phyloP scores from a whole-genome alignment of 306 rosid species.

The Fragaria vesca region DNA sequence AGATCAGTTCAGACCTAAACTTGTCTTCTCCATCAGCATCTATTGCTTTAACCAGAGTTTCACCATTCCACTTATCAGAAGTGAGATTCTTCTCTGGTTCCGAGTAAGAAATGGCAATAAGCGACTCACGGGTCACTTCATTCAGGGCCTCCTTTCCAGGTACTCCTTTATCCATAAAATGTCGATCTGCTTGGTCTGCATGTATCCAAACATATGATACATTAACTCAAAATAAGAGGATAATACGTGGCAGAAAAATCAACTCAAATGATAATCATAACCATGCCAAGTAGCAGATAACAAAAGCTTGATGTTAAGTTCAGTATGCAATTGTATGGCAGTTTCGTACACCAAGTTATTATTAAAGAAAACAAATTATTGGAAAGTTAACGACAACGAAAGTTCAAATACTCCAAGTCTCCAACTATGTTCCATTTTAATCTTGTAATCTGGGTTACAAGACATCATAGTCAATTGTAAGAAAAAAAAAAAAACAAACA shows the following conservation, averaged over 20 bases:
- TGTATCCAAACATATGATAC: not conserved
- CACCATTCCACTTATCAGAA: constrained; percentile 30
- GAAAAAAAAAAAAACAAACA: not conserved
- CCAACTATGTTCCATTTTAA: not conserved
- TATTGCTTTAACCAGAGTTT: constrained; percentile 17
- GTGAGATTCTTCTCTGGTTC: constrained; percentile 38
- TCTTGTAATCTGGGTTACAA: not conserved
- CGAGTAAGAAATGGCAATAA: constrained; percentile 44
- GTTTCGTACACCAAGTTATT: not conserved
- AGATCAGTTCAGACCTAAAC: constrained; percentile 49
- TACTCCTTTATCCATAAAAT: constrained; percentile 47
- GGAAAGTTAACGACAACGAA: not conserved
- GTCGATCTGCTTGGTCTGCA: constrained; percentile 29
- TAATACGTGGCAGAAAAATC: not conserved
- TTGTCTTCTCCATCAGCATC: constrained; percentile 39
- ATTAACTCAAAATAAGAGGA: not conserved
- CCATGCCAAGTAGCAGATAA: not conserved
- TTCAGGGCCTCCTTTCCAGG: constrained; percentile 34
- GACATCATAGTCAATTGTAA: not conserved
- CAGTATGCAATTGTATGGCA: not conserved
- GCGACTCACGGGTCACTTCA: constrained; percentile 59
- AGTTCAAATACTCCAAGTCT: not conserved
- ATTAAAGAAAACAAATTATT: not conserved
- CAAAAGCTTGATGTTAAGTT: not conserved
- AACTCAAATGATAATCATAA: not conserved